Percentiles rank a stretch among this genome's conserved stretches.
These are phyloP conservation scores for Solanum boliviense DNA, from an alignment of 257 asterid genomes.

Conservation along the genomic window DNA sequence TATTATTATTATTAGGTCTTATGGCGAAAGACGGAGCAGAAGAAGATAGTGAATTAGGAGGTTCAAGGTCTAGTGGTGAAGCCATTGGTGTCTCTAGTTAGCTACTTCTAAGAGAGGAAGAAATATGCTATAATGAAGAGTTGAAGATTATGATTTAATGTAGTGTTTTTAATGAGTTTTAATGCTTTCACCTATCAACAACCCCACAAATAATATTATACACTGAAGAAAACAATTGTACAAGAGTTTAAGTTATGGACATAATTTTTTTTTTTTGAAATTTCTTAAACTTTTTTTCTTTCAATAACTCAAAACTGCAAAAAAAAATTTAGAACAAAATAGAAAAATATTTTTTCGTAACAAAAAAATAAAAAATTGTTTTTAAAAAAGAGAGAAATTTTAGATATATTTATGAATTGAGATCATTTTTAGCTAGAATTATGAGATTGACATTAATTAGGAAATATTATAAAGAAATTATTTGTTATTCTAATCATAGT, in stretches of 20 bases:
- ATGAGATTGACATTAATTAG: too few species aligned
- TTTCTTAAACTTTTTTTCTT: too few species aligned
- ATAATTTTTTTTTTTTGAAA: too few species aligned
- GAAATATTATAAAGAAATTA: too few species aligned
- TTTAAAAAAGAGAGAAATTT: too few species aligned
- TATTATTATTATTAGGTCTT: conserved; percentile 18
- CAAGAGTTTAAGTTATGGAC: background rate
- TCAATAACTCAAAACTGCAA: too few species aligned
- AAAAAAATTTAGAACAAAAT: too few species aligned
- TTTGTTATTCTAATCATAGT: too few species aligned
- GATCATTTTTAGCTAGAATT: too few species aligned
- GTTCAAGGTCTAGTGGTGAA: conserved; percentile 3
- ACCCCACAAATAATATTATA: background rate
- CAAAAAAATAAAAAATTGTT: too few species aligned
- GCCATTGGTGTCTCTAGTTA: conserved; percentile 6
- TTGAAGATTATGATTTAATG: background rate
- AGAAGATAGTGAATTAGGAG: conserved; percentile 20
- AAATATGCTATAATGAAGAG: background rate
- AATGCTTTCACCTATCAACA: background rate
- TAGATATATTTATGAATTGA: too few species aligned
- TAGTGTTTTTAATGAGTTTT: background rate
- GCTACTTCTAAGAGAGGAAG: background rate
- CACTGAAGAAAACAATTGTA: background rate
- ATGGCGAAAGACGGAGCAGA: conserved; percentile 32
- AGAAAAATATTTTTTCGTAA: too few species aligned